Conservation (phyloP, 1,284 basidiomycete species). For the Irpex lacteus region DNA sequence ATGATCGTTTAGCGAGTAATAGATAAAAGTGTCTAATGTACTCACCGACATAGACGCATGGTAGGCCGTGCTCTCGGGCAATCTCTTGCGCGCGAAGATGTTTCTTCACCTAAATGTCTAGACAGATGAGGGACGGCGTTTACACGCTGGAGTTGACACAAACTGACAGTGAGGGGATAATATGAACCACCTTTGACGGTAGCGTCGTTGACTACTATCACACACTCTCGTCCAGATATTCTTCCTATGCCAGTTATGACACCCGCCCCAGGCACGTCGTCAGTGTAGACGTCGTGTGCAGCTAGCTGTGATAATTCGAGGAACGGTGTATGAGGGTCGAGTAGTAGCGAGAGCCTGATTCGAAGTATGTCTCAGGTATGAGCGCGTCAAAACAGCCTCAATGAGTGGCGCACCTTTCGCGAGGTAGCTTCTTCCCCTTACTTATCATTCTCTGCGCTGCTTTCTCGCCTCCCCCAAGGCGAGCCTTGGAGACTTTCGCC, state of each 20-base stretch:
- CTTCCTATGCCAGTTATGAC: conserved; percentile 88
- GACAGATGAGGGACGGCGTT: conserved; percentile 6
- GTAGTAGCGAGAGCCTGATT: conserved; percentile 58
- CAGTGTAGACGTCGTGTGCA: conserved; percentile 84
- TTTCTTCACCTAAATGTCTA: conserved; percentile 76
- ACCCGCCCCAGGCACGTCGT: conserved; percentile 85
- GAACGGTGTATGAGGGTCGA: conserved; percentile 89
- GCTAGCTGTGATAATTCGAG: conserved; percentile 86
- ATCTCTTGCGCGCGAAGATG: conserved; percentile 93
- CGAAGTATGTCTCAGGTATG: neutral
- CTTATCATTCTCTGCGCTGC: conserved; percentile 76
- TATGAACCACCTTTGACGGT: conserved; percentile 94
- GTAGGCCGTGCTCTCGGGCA: conserved; percentile 85
- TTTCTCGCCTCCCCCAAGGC: conserved; percentile 64
- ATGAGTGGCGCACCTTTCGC: conserved; percentile 65
- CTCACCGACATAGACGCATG: conserved; percentile 88
- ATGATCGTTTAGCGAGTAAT: neutral
- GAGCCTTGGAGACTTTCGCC: conserved; percentile 50
- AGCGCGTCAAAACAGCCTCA: neutral
- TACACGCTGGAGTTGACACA: conserved; percentile 1
- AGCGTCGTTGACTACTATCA: conserved; percentile 91
- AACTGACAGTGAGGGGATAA: conserved; percentile 81
- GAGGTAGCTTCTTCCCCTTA: conserved; percentile 82
- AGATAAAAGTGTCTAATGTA: neutral
- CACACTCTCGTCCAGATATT: conserved; percentile 82